These are phyloP conservation scores for Hirschfeldia incana DNA, from an alignment of 345 rosid species.

Conservation along the genomic window DNA sequence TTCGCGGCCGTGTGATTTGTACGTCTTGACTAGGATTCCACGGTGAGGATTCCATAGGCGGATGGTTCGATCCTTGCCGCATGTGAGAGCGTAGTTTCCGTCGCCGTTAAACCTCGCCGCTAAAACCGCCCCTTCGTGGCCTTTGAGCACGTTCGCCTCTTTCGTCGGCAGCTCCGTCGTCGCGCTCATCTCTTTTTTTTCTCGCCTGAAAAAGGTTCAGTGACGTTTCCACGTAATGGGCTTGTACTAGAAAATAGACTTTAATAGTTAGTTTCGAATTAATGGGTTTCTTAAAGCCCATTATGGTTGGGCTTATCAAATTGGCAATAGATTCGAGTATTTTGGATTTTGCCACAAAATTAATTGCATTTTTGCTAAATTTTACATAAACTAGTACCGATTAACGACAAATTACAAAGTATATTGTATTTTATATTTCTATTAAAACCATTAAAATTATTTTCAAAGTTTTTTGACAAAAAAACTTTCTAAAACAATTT, in stretches of 20 bases:
- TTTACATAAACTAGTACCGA: background rate
- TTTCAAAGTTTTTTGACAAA: background rate
- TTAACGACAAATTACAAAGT: background rate
- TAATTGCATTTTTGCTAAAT: background rate
- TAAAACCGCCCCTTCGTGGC: conserved; percentile 81
- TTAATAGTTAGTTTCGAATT: background rate
- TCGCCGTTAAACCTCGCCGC: conserved; percentile 91
- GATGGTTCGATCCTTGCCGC: conserved; percentile 97
- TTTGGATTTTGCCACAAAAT: background rate
- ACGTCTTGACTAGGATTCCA: conserved; percentile 88
- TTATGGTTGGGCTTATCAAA: background rate
- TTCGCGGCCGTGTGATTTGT: conserved; percentile 95
- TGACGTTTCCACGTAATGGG: background rate
- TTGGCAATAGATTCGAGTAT: background rate
- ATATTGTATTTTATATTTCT: background rate
- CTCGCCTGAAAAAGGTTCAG: conserved; percentile 24
- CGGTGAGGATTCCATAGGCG: conserved; percentile 99
- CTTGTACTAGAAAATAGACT: background rate
- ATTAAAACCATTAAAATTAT: background rate
- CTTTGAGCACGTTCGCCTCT: conserved; percentile 65
- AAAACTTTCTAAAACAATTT: background rate
- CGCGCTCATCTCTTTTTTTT: conserved; percentile 43
- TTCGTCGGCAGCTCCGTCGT: conserved; percentile 57
- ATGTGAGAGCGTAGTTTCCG: conserved; percentile 87
- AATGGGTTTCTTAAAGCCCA: conserved; percentile 22